Conservation (phyloP, 371 early-diverging fungal species). For the Mortierella polycephala region DNA sequence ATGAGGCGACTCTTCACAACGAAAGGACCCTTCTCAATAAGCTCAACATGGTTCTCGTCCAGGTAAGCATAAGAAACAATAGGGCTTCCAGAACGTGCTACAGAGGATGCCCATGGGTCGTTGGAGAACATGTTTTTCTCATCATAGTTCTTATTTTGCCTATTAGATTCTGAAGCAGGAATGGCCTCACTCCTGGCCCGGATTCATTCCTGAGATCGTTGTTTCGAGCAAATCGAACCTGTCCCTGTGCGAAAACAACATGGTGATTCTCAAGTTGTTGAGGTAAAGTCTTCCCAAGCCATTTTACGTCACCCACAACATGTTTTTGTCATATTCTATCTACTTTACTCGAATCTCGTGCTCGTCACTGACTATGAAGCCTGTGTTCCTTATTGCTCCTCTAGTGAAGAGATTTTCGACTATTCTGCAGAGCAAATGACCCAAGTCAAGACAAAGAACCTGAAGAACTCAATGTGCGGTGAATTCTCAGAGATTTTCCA, state of each 20-base stretch:
- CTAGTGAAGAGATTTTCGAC: constrained; percentile 98
- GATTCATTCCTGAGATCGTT: constrained; percentile 98
- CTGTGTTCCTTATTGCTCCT: neutral
- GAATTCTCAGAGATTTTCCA: constrained; percentile 98
- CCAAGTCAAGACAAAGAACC: constrained; percentile 88
- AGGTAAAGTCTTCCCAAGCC: constrained; percentile 64
- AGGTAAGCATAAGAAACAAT: constrained; percentile 63
- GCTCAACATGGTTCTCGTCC: constrained; percentile 95
- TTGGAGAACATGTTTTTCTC: neutral
- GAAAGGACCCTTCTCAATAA: constrained; percentile 87
- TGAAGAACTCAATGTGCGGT: constrained; percentile 94
- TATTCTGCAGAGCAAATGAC: constrained; percentile 98
- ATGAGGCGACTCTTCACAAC: constrained; percentile 75
- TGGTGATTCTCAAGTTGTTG: constrained; percentile 96
- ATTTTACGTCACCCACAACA: neutral
- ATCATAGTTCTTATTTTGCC: neutral
- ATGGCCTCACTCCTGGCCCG: constrained; percentile 99
- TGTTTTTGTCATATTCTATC: neutral
- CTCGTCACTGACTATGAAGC: neutral
- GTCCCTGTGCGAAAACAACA: constrained; percentile 98
- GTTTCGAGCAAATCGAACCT: constrained; percentile 90
- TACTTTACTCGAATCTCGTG: neutral
- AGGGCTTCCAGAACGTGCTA: neutral
- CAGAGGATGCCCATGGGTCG: neutral
- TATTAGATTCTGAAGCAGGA: constrained; percentile 98